phyloP scores from a whole-genome alignment of 345 rosid genomes.

The Ceriops tagal region DNA sequence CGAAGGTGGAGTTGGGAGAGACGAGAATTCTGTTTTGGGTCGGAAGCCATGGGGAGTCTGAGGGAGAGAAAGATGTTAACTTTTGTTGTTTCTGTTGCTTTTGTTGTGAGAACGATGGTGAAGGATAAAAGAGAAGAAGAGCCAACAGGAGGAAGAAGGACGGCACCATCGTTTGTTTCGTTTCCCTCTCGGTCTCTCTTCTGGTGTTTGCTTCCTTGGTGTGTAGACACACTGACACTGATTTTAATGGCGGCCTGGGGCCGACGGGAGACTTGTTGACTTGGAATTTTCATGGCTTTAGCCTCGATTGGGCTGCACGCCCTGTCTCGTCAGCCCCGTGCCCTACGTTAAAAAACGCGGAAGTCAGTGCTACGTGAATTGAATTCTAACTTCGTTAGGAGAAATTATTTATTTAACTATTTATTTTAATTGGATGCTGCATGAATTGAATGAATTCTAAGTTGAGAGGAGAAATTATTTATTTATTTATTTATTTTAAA shows the following conservation, averaged over 20 bases:
- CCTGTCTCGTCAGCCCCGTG: no score
- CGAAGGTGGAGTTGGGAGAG: constrained; percentile 47
- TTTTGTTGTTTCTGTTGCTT: constrained; percentile 18
- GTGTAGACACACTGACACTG: background rate
- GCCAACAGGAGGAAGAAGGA: constrained; percentile 10
- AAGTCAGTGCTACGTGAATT: no score
- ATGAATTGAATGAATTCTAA: no score
- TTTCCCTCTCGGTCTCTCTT: background rate
- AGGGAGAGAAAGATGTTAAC: constrained; percentile 34
- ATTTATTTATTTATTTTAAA: no score
- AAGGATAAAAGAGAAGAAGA: constrained; percentile 12
- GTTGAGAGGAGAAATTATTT: no score
- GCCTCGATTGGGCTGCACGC: no score
- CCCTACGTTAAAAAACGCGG: no score
- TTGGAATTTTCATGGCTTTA: background rate
- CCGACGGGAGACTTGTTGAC: constrained; percentile 13
- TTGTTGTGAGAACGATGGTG: constrained; percentile 27
- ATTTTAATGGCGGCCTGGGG: constrained; percentile 1
- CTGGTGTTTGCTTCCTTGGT: background rate
- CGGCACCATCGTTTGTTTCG: constrained; percentile 20
- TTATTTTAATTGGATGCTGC: no score
- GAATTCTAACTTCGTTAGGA: no score
- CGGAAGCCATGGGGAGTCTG: constrained; percentile 46
- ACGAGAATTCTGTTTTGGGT: constrained; percentile 32
- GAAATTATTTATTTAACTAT: no score